Percentiles rank a stretch among this genome's conserved stretches.
Evolutionary conservation across 352 stramenopile genomes (phyloP).

Genomic region (Globisporangium nagaii): DNA sequence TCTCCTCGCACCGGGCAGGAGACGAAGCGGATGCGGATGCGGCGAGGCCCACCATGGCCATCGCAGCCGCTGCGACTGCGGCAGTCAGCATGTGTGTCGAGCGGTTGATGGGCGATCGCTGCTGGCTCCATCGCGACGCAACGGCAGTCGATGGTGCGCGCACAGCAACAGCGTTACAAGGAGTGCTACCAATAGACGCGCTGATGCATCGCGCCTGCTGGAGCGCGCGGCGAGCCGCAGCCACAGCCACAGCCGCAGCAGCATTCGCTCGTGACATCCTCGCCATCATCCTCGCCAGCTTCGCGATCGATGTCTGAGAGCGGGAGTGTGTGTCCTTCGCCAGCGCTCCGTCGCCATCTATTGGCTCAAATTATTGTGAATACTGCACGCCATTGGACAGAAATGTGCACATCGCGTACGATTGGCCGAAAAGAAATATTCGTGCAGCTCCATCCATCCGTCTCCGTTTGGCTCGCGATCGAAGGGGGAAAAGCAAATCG

Average conservation of each 20-base stretch:
- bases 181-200: background rate
- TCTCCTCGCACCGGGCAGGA: slow-evolving; percentile 19
- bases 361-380: too few species aligned
- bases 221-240: background rate
- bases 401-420: background rate
- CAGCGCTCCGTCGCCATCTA: background rate
- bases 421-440: too few species aligned
- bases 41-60: slow-evolving; percentile 7
- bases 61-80: slow-evolving; percentile 1
- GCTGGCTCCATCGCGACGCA: slow-evolving; percentile 1
- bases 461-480: too few species aligned
- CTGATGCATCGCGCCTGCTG: slow-evolving; percentile 5
- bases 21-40: background rate
- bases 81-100: background rate
- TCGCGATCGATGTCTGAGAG: too few species aligned
- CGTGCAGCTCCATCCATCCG: too few species aligned
- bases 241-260: background rate
- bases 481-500: too few species aligned
- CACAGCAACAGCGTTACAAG: background rate
- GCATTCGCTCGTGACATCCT: background rate
- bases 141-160: background rate
- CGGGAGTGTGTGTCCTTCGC: background rate
- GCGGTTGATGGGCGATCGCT: background rate
- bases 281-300: background rate
- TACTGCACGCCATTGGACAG: background rate